phyloP scores from a whole-genome alignment of 2,329 filamentous ascomycete species.

The Cladosporium phlei region DNA sequence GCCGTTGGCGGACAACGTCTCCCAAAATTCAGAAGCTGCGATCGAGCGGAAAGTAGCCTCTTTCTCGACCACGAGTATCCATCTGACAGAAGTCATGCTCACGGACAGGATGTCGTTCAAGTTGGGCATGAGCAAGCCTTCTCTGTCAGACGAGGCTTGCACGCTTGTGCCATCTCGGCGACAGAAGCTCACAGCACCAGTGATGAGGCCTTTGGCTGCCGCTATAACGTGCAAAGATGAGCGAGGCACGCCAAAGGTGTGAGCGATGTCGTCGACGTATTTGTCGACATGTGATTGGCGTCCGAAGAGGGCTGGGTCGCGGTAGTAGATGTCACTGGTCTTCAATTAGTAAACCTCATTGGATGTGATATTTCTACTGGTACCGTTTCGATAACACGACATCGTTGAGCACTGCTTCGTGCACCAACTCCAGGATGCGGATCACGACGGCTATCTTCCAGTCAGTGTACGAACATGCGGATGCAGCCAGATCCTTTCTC shows the following conservation, averaged over 20 bases:
- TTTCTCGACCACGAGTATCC: constrained; percentile 74
- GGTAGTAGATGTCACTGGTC: constrained; percentile 72
- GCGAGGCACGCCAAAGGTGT: constrained; percentile 61
- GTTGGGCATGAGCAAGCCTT: constrained; percentile 59
- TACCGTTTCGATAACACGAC: constrained; percentile 55
- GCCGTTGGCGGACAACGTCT: constrained; percentile 48
- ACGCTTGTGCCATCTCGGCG: constrained; percentile 43
- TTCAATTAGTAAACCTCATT: constrained; percentile 14
- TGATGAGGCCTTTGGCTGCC: constrained; percentile 66
- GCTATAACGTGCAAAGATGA: constrained; percentile 67
- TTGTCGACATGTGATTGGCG: constrained; percentile 65
- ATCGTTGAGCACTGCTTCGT: constrained; percentile 46
- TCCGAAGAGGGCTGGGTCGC: constrained; percentile 66
- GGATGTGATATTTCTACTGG: background rate
- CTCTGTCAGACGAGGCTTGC: constrained; percentile 38
- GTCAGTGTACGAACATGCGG: too few species aligned
- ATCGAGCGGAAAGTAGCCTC: constrained; percentile 75
- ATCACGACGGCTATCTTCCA: constrained; percentile 50
- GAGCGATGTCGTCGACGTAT: constrained; percentile 69
- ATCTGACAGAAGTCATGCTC: constrained; percentile 48
- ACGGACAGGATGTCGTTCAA: constrained; percentile 47
- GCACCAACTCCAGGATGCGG: constrained; percentile 53
- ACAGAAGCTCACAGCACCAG: constrained; percentile 52
- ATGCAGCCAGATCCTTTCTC: too few species aligned
- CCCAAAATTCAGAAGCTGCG: constrained; percentile 53